Evolutionary conservation across 2,329 filamentous ascomycete genomes (phyloP).

Genomic region (Phymatotrichopsis omnivora): DNA sequence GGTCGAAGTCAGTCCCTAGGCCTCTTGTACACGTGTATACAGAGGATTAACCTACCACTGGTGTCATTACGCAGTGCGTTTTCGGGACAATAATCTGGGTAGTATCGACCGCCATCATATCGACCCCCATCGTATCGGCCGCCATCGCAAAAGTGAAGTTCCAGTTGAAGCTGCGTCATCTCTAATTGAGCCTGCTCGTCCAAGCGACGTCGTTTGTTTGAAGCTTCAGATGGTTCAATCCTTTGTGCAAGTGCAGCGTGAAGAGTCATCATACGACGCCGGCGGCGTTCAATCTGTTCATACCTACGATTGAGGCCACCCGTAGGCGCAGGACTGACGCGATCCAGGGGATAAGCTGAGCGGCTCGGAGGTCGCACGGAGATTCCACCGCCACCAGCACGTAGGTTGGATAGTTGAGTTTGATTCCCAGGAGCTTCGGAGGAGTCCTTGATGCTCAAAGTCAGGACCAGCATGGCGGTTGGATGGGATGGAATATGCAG

Average conservation of each 20-base stretch:
- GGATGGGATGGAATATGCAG: conserved; percentile 5
- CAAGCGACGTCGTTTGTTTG: conserved; percentile 22
- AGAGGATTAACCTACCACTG: conserved; percentile 37
- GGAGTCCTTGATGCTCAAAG: conserved; percentile 11
- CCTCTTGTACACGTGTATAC: conserved; percentile 10
- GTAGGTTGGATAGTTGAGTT: conserved; percentile 9
- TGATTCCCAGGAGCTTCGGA: conserved; percentile 9
- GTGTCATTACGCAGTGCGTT: conserved; percentile 76
- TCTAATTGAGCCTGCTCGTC: conserved; percentile 33
- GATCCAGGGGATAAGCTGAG: conserved; percentile 12
- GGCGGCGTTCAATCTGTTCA: conserved; percentile 19
- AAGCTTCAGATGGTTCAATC: conserved; percentile 2
- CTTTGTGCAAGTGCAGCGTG: conserved; percentile 12
- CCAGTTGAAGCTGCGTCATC: conserved; percentile 54
- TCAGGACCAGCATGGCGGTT: no score
- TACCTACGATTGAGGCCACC: conserved; percentile 8
- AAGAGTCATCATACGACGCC: conserved; percentile 15
- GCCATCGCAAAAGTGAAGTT: conserved; percentile 82
- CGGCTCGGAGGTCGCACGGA: conserved; percentile 16
- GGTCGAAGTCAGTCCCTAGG: conserved; percentile 9
- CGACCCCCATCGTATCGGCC: conserved; percentile 69
- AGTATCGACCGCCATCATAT: conserved; percentile 81
- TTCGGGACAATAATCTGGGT: conserved; percentile 64
- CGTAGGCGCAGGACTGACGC: conserved; percentile 9
- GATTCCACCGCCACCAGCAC: conserved; percentile 16